Conservation (phyloP, 108 stramenopile species). For the Seminavis robusta region DNA sequence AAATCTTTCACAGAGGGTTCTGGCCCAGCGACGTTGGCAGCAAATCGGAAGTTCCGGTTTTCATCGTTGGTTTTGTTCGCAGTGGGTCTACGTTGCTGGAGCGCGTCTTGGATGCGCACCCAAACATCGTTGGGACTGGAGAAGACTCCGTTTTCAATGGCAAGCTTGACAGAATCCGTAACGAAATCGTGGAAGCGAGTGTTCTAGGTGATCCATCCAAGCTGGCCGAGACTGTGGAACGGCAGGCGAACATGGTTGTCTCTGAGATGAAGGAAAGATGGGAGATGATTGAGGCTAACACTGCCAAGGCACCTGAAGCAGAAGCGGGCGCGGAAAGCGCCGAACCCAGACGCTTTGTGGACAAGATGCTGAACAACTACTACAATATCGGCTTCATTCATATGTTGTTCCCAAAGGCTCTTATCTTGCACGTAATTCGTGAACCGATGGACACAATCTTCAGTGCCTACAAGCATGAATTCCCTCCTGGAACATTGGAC, state of each 20-base stretch:
- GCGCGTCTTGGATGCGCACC: constrained; percentile 81
- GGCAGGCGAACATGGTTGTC: constrained; percentile 63
- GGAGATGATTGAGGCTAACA: constrained; percentile 51
- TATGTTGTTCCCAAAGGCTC: constrained; percentile 82
- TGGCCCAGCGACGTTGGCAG: constrained; percentile 68
- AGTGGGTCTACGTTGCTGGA: constrained; percentile 86
- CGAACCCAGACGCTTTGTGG: constrained; percentile 57
- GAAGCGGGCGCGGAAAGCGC: constrained; percentile 7
- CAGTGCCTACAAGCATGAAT: constrained; percentile 83
- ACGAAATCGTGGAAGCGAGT: constrained; percentile 64
- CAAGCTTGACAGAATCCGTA: constrained; percentile 56
- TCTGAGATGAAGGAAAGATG: constrained; percentile 59
- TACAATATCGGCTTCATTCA: constrained; percentile 87
- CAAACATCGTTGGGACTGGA: constrained; percentile 78
- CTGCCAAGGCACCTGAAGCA: constrained; percentile 18
- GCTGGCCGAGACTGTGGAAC: constrained; percentile 36
- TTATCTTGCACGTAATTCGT: constrained; percentile 76
- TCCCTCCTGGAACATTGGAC: constrained; percentile 70
- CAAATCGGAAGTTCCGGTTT: constrained; percentile 57
- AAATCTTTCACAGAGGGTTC: constrained; percentile 61
- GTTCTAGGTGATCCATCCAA: constrained; percentile 27
- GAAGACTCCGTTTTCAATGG: constrained; percentile 91
- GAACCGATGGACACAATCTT: constrained; percentile 85
- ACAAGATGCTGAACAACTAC: constrained; percentile 89
- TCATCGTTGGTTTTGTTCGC: constrained; percentile 86